These are phyloP conservation scores for Heritiera littoralis DNA, from an alignment of 345 rosid species.

Conservation along the genomic window DNA sequence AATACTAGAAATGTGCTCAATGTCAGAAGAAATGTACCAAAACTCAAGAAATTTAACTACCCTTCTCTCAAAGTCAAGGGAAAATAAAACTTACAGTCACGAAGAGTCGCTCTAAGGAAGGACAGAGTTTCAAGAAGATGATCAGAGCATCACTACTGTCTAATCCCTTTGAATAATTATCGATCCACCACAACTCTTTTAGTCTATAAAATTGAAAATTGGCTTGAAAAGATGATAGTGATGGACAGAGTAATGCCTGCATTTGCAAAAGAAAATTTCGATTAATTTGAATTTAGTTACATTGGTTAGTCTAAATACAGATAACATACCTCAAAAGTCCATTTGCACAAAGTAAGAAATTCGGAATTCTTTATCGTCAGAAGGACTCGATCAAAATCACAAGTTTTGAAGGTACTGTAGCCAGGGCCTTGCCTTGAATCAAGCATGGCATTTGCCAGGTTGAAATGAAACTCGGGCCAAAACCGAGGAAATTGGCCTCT, in stretches of 20 bases:
- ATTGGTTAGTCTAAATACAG: not conserved
- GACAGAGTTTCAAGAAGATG: conserved; percentile 56
- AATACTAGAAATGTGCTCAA: no score
- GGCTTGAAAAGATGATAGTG: conserved; percentile 39
- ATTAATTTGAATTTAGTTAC: not conserved
- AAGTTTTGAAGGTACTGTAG: conserved; percentile 22
- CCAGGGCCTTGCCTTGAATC: conserved; percentile 53
- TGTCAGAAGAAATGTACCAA: no score
- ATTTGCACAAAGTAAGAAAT: conserved; percentile 53
- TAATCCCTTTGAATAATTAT: conserved; percentile 32
- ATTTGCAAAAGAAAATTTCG: not conserved
- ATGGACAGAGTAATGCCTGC: conserved; percentile 51
- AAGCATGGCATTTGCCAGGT: conserved; percentile 50
- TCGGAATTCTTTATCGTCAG: conserved; percentile 57
- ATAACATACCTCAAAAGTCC: conserved; percentile 57
- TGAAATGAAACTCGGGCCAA: conserved; percentile 53
- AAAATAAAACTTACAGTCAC: conserved; percentile 44
- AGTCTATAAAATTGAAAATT: conserved; percentile 56
- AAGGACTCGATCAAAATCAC: conserved; percentile 41
- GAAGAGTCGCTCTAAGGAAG: conserved; percentile 52
- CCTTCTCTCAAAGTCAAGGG: not conserved
- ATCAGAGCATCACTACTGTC: conserved; percentile 37
- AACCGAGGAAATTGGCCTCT: conserved; percentile 46
- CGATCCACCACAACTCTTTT: conserved; percentile 65
- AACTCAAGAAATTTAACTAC: not conserved